These are phyloP conservation scores for Trametes polyzona DNA, from an alignment of 1,284 basidiomycete species.

Conservation along the genomic window DNA sequence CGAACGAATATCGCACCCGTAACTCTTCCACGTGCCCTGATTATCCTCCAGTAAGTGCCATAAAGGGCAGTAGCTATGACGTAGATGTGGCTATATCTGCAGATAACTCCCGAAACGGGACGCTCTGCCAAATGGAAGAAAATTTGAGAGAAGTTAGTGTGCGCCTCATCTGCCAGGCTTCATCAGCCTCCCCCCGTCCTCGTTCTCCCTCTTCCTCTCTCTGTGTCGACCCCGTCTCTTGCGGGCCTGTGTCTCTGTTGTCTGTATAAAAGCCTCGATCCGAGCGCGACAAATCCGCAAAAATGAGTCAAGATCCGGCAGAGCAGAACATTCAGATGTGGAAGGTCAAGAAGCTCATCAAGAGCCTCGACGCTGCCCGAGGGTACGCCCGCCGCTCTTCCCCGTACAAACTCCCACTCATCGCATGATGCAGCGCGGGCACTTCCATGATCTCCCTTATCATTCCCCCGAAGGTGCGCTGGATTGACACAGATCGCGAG, in stretches of 20 bases:
- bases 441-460: conserved; percentile 99
- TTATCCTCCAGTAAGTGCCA: not conserved
- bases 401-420: conserved; percentile 16
- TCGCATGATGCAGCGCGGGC: conserved; percentile 67
- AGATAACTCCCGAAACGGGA: conserved; percentile 7
- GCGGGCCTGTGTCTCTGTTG: not conserved
- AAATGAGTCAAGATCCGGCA: conserved; percentile 77
- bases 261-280: conserved; percentile 14
- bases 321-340: conserved; percentile 92
- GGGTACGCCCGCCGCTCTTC: conserved; percentile 56
- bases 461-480: conserved; percentile 86
- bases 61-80: not conserved
- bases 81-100: not conserved
- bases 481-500: conserved; percentile 13
- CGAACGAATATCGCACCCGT: not conserved
- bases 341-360: conserved; percentile 99
- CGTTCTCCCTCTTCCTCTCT: conserved; percentile 3
- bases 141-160: conserved; percentile 8
- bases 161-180: not conserved
- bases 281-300: conserved; percentile 34
- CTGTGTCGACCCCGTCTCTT: conserved; percentile 7
- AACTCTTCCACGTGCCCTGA: not conserved
- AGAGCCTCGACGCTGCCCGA: conserved; percentile 90
- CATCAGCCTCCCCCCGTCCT: conserved; percentile 10
- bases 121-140: conserved; percentile 1